These are phyloP conservation scores for Talaromyces sp. DNA, from an alignment of 2,329 filamentous ascomycete species.

Conservation along the genomic window DNA sequence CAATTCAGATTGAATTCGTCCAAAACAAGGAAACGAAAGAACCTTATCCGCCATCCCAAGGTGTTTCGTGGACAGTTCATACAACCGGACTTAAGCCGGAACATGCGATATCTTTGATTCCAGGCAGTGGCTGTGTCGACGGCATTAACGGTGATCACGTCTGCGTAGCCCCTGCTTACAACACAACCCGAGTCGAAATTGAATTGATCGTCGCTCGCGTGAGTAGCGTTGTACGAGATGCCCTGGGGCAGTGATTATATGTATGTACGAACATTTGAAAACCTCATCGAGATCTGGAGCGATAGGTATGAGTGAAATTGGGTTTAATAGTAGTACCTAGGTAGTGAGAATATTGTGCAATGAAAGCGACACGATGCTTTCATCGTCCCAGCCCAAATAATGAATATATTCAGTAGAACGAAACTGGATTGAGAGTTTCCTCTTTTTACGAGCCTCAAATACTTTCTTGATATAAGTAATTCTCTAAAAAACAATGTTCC, in stretches of 20 bases:
- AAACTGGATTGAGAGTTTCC: too few relatives aligned
- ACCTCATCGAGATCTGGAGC: too few relatives aligned
- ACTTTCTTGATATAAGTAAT: neutral
- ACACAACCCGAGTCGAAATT: conserved; percentile 52
- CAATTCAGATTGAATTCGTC: conserved; percentile 57
- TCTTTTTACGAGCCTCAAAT: neutral
- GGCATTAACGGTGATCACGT: conserved; percentile 58
- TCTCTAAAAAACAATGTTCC: neutral
- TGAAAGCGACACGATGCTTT: too few relatives aligned
- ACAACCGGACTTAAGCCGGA: conserved; percentile 44
- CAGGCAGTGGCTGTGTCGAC: conserved; percentile 55
- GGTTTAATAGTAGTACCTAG: too few relatives aligned
- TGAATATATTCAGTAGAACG: too few relatives aligned
- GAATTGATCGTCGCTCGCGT: conserved; percentile 52
- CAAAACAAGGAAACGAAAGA: conserved; percentile 53
- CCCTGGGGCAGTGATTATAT: conserved; percentile 19
- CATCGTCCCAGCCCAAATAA: too few relatives aligned
- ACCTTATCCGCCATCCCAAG: conserved; percentile 49
- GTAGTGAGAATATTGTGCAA: too few relatives aligned
- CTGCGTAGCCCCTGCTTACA: conserved; percentile 58
- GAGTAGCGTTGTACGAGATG: conserved; percentile 44
- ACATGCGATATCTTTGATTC: conserved; percentile 55
- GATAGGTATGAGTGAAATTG: too few relatives aligned
- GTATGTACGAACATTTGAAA: too few relatives aligned
- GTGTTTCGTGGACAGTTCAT: conserved; percentile 50